Base-by-base conservation (phyloP, 345 rosid species). In the Gossypium ekmanianum region DNA sequence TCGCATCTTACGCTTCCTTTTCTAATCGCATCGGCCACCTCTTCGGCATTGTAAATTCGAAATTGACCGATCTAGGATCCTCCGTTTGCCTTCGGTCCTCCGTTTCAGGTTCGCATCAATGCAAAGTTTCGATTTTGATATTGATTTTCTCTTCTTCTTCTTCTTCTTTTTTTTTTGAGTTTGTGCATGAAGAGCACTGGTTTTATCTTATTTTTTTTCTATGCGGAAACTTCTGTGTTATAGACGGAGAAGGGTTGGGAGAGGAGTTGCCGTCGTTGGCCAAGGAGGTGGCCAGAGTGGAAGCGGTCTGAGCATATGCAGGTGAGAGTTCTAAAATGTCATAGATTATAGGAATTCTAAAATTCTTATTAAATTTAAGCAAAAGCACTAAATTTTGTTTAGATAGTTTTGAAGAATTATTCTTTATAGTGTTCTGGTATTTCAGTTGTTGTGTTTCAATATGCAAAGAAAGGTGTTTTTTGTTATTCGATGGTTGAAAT, bases 211-310 rank as follows among this genome's bases (percentile, higher is more conserved):
- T 50, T 17, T 18, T 9, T 54, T 26, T 68, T 74, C 24, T 50
- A 34, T 34, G 41, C 41, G 45, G 52, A 51, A 50, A 67, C 51
- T 74, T 29, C 8, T 55, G 58, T 72, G 52, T 76, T 85, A 86
- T 79, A 85, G 89, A 83, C 27, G 84, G 85, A 34, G 77, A 77
- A 71, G 85, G 76, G 52, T 78, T 89, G 79, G 92, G 90, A 34
- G 91, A 87, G 80, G 97, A 92, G 85, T 84, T 92, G 75, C 94
- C 94, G 2, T 86, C 84, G 12, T 74, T 94, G 76, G 97, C 97
- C 0, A 92, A 90, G 83, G 97, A 94, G 82, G 98, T 94, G 70
- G 90, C 97, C 11, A 84, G 91, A 78, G 92, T 94, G 79, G 97
- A 94, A 80, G 87, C 87, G 1, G 94, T 91, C 59, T 83, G 95